Conservation (phyloP, 371 early-diverging fungal genomes). For the Phascolomyces articulosus region DNA sequence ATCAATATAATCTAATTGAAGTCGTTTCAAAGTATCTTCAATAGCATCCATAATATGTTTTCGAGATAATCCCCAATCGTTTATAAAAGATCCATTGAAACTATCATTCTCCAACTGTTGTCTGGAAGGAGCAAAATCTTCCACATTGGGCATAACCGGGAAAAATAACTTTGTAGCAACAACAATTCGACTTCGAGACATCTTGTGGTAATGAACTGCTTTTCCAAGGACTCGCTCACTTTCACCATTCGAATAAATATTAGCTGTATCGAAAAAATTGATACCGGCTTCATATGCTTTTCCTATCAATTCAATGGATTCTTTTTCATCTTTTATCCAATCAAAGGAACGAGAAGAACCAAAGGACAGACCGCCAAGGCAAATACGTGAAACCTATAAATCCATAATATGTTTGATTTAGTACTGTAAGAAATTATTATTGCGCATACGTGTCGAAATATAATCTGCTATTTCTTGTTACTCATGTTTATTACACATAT, state of each 20-base stretch:
- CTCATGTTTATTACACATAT: no score
- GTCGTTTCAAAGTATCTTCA: slow-evolving; percentile 49
- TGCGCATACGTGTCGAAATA: no score
- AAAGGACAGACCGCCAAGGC: slow-evolving; percentile 50
- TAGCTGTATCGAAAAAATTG: slow-evolving; percentile 41
- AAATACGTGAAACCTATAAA: slow-evolving; percentile 25
- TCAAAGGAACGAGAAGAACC: slow-evolving; percentile 29
- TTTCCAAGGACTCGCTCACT: slow-evolving; percentile 43
- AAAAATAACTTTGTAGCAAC: slow-evolving; percentile 37
- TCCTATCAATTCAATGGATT: slow-evolving; percentile 40
- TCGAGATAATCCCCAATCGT: slow-evolving; percentile 48
- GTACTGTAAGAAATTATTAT: no score
- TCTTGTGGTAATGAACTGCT: slow-evolving; percentile 38
- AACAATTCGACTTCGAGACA: slow-evolving; percentile 43
- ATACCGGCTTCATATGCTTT: slow-evolving; percentile 55
- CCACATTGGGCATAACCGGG: neutral
- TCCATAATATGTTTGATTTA: no score
- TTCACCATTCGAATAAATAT: slow-evolving; percentile 41
- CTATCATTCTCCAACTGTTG: neutral
- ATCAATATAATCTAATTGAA: slow-evolving; percentile 63
- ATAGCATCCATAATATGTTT: slow-evolving; percentile 60
- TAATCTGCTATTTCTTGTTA: no score
- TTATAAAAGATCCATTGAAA: slow-evolving; percentile 10
- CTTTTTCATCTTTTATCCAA: slow-evolving; percentile 47
- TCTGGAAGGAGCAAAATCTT: neutral